Percentiles rank a stretch among this genome's conserved stretches.
These are phyloP conservation scores for Macaranga tanarius DNA, from an alignment of 441 rosid species.

Conservation along the genomic window DNA sequence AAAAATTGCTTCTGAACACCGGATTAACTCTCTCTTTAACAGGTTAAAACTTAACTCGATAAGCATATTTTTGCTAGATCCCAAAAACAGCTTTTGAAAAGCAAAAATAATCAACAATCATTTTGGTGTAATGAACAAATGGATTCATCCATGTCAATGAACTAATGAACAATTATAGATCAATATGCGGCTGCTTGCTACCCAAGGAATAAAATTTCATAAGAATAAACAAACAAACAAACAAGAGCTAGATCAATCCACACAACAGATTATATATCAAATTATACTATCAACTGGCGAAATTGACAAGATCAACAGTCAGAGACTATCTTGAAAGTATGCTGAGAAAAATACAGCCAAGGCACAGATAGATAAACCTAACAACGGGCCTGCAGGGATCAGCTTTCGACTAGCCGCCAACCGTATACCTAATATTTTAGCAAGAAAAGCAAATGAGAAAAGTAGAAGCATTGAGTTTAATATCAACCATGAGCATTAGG, in stretches of 20 bases:
- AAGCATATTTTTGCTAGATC: no score
- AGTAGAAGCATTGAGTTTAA: background rate
- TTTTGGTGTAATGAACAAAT: no score
- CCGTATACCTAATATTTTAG: slow-evolving; percentile 54
- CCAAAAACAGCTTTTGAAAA: no score
- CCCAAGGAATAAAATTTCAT: no score
- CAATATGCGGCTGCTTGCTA: no score
- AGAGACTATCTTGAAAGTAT: slow-evolving; percentile 47
- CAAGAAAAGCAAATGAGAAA: background rate
- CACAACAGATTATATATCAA: background rate
- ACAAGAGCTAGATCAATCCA: background rate
- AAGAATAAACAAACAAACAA: background rate
- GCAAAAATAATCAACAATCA: no score
- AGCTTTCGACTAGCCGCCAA: slow-evolving; percentile 62
- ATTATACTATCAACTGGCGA: background rate
- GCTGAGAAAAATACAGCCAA: slow-evolving; percentile 47
- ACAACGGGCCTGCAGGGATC: slow-evolving; percentile 63
- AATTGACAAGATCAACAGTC: slow-evolving; percentile 11
- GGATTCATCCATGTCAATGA: no score
- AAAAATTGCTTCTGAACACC: no score
- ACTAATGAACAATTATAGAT: no score
- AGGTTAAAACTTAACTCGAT: no score
- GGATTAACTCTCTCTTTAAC: no score
- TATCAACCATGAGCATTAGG: no score
- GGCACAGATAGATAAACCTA: slow-evolving; percentile 56